Conservation (phyloP, 441 rosid genomes). For the Isatis lusitanica region DNA sequence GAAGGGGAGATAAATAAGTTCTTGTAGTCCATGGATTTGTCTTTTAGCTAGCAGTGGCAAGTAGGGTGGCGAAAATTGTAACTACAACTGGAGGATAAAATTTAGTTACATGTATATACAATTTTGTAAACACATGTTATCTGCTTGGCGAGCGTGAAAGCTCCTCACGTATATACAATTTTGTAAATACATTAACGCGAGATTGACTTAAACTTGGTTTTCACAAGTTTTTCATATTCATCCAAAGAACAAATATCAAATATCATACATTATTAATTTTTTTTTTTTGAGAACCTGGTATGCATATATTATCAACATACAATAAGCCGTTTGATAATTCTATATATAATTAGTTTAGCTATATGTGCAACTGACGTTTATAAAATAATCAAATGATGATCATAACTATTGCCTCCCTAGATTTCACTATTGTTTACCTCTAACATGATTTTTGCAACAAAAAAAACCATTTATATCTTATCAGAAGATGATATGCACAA, state of each 20-base stretch:
- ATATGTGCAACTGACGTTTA: background rate
- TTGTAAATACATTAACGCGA: background rate
- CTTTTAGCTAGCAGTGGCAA: slow-evolving; percentile 5
- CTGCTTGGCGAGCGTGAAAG: too few species aligned
- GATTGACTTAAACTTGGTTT: background rate
- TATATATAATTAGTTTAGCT: background rate
- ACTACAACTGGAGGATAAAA: background rate
- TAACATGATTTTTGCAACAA: background rate
- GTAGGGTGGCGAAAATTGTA: slow-evolving; percentile 13
- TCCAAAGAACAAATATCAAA: background rate
- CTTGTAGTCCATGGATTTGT: background rate
- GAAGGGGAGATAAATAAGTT: too few species aligned
- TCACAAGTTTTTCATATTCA: background rate
- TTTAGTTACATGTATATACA: background rate
- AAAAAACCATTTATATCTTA: background rate
- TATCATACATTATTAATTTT: background rate
- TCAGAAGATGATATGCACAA: too few species aligned
- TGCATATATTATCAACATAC: background rate
- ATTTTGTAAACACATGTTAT: too few species aligned
- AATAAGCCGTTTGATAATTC: background rate
- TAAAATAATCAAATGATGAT: background rate
- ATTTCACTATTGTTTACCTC: background rate
- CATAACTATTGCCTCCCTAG: background rate
- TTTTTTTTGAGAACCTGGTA: background rate
- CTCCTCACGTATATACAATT: too few species aligned